Conservation (phyloP, 208 protist species). For the Leishmania turanica region DNA sequence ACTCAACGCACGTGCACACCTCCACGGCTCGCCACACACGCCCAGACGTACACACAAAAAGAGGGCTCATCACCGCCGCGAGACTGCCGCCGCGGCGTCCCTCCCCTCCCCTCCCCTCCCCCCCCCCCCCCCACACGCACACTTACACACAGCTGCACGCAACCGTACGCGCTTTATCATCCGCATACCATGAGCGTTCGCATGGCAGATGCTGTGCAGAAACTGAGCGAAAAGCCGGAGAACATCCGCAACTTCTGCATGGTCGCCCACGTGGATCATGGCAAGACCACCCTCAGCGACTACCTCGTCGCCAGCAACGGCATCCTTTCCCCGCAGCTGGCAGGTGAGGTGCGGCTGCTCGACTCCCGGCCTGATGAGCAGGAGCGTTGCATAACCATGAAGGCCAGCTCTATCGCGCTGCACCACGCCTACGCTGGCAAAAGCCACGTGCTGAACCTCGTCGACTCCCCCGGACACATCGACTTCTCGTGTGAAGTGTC, state of each 20-base stretch:
- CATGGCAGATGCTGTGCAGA: slow-evolving; percentile 35
- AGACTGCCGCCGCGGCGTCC: neutral
- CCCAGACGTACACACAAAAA: neutral
- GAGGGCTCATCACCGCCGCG: neutral
- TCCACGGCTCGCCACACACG: neutral
- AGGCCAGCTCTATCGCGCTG: slow-evolving; percentile 98
- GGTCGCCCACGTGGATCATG: slow-evolving; percentile 99
- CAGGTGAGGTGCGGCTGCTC: slow-evolving; percentile 97
- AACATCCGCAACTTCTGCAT: slow-evolving; percentile 97
- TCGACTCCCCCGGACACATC: slow-evolving; percentile 99
- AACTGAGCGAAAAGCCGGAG: slow-evolving; percentile 70
- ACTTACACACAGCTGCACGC: neutral
- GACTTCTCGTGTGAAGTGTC: slow-evolving; percentile 99
- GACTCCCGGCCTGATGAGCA: slow-evolving; percentile 98
- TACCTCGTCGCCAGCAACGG: slow-evolving; percentile 97
- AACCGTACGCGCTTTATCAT: neutral
- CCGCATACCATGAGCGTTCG: slow-evolving; percentile 14
- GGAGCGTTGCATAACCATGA: slow-evolving; percentile 99
- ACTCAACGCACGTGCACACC: neutral
- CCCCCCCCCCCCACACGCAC: neutral
- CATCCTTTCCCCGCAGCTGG: slow-evolving; percentile 96
- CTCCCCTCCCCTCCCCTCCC: no score
- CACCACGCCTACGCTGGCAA: slow-evolving; percentile 62
- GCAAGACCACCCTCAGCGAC: slow-evolving; percentile 99
- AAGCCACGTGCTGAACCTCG: slow-evolving; percentile 96